Base-by-base conservation (phyloP, 2,329 filamentous ascomycete genomes). In the Davidsoniella australis region DNA sequence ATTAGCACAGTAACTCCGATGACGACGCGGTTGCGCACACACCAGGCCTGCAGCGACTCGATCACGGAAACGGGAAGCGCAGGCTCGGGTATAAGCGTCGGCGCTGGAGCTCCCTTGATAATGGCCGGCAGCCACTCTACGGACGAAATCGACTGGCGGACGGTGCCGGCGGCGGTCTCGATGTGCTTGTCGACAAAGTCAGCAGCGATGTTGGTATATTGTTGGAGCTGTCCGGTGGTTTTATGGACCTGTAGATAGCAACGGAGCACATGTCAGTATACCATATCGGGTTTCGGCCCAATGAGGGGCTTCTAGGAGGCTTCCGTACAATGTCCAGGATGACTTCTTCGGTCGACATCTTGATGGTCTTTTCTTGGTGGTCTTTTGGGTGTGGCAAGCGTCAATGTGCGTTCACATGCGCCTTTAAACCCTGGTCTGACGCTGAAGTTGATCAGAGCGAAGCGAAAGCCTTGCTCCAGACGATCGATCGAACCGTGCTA, bases 181-280 rank as follows among this genome's bases (percentile, higher is more conserved):
- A 94, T 80, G 60, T 87, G 78, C 52, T 74, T 72, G 64, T 95
- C 85, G 61, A 94, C 76, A 56, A 80, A 82, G 55, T 86, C 81
- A 61, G 85, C 85, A 54, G 89, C 73, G 48, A 84, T 73, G 57
- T 72, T 70, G 14, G 82, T 80, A 63, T 86, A 87, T 55, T 70
- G 71, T 54, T 75, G 75, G 61, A 89, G 70, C 58, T 88, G 78
- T 10, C 43, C 44, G 38, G 51, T 42, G 41, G 50, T 42, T 24
- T 39, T 50, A 18, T 49, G 44, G 45, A 50, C 42, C 47, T 53
- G 45, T 16, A 33, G 23, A 24, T 5, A 36, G 26, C 16, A 16
- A 20, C 33, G 38, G 14, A 17, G 18, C 42, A 26, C 14, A 10
- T 2, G 43, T 29, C 36, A 42, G 18, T 46, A 44, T 17, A 17